Evolutionary conservation across 768 basidiomycete species (phyloP).

Genomic region (Termitomyces sp.): DNA sequence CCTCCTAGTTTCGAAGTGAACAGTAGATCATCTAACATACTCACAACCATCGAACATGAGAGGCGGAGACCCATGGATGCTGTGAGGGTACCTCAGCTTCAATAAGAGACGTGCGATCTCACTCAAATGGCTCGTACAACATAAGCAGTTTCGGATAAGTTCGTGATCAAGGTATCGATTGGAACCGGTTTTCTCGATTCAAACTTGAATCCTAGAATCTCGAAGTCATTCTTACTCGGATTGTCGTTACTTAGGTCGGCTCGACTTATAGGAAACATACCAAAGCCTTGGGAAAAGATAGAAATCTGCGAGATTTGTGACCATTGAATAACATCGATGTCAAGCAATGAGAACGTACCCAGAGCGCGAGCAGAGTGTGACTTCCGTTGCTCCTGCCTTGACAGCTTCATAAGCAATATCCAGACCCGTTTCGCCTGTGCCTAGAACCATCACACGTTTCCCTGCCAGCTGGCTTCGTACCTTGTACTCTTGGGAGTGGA

Average conservation of each 20-base stretch:
- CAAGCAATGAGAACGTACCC: slow-evolving; percentile 26
- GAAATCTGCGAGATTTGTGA: slow-evolving; percentile 28
- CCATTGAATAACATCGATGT: neutral
- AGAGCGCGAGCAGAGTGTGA: slow-evolving; percentile 45
- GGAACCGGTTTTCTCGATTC: slow-evolving; percentile 33
- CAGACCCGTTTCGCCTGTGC: slow-evolving; percentile 61
- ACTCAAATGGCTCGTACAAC: slow-evolving; percentile 27
- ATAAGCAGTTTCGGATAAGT: slow-evolving; percentile 49
- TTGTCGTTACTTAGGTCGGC: neutral
- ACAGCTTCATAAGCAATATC: slow-evolving; percentile 48
- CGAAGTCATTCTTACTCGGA: slow-evolving; percentile 44
- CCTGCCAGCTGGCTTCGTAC: slow-evolving; percentile 35
- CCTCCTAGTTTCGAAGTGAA: neutral
- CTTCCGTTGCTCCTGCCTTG: slow-evolving; percentile 46
- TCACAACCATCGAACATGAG: slow-evolving; percentile 56
- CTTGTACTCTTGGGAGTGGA: slow-evolving; percentile 53
- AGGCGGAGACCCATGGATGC: slow-evolving; percentile 55
- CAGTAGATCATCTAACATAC: slow-evolving; percentile 7
- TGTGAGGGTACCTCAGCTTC: slow-evolving; percentile 10
- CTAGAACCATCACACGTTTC: slow-evolving; percentile 48
- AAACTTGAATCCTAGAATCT: slow-evolving; percentile 44
- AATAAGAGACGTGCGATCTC: neutral
- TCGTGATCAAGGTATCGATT: slow-evolving; percentile 49
- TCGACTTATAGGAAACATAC: slow-evolving; percentile 17
- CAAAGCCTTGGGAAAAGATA: slow-evolving; percentile 55